Base-by-base conservation (phyloP, 306 rosid species). In the Rosa multiflora region DNA sequence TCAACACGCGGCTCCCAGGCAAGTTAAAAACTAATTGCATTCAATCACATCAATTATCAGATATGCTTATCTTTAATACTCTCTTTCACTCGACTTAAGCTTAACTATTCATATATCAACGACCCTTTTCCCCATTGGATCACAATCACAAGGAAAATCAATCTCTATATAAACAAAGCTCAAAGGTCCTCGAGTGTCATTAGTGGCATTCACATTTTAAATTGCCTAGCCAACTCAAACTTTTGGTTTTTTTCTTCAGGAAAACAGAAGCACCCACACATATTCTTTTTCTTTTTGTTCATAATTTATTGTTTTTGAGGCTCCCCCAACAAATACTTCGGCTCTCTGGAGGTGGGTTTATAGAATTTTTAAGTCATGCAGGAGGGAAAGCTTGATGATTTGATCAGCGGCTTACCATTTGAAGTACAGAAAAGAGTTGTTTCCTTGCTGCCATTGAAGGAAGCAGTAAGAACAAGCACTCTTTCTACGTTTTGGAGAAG, bases 371-470 rank as follows among this genome's bases (percentile, higher is more conserved):
- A 73, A 21, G 23, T 40, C 72, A 67, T 74, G 78, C 69, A 74
- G 35, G 71, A 52, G 53, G 73, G 32, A 18, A 78, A 35, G 64
- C 56, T 58, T 46, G 86, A 78, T 78, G 86, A 82, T 82, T 39
- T 8, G 43, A 67, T 67, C 40, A 78, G 77, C 43, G 40, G 81
- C 26, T 76, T 82, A 35, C 86, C 86, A 20, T 3, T n/a, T 35
- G 79, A 74, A 29, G 37, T 78, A 9, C 67, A 55, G 32, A 51
- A 29, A 5, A 49, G 67, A 68, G 74, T 77, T 20, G 40, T 73
- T 23, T 82, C 85, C 29, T 66, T 64, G 58, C n/a, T 82, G 42
- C 82, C 82, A 82, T 37, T 82, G 48, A 73, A 82, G 67, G 76
- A 77, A 39, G 85, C 85, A 49, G 70, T 82, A 9, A 77, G 82